Evolutionary conservation across 805 yeast genomes (phyloP).

Genomic region (Candida sithepensis): DNA sequence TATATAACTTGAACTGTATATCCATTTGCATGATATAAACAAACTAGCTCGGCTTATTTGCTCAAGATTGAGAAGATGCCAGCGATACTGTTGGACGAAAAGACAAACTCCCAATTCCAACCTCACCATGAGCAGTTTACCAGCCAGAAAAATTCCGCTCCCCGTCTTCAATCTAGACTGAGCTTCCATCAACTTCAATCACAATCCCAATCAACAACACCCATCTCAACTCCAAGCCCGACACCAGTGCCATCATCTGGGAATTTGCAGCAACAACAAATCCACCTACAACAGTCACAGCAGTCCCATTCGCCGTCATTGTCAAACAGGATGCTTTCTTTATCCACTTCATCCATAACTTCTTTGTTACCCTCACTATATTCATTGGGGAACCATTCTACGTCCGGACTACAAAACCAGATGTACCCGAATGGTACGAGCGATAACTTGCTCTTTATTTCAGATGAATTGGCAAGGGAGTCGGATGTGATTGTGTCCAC

Average conservation of each 20-base stretch:
- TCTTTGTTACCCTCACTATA: slow-evolving; percentile 29
- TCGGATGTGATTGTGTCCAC: slow-evolving; percentile 63
- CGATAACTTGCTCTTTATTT: slow-evolving; percentile 20
- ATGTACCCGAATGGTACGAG: slow-evolving; percentile 9
- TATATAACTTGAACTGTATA: no score
- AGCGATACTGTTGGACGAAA: background rate
- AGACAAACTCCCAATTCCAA: background rate
- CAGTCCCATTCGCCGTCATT: slow-evolving; percentile 13
- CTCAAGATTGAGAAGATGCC: background rate
- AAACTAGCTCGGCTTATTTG: no score
- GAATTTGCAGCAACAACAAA: slow-evolving; percentile 7
- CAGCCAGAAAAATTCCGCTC: background rate
- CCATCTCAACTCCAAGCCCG: background rate
- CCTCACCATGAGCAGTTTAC: background rate
- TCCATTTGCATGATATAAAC: no score
- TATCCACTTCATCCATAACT: slow-evolving; percentile 31
- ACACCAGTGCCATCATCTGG: background rate
- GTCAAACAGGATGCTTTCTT: slow-evolving; percentile 26
- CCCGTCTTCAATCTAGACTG: background rate
- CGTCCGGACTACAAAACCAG: slow-evolving; percentile 13
- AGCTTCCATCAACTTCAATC: background rate
- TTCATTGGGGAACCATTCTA: slow-evolving; percentile 24
- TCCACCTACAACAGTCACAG: background rate
- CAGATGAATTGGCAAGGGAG: slow-evolving; percentile 59
- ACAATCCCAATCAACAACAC: background rate